Base-by-base conservation (phyloP, 495 filamentous ascomycete species). In the Trichodelitschia bisporula region DNA sequence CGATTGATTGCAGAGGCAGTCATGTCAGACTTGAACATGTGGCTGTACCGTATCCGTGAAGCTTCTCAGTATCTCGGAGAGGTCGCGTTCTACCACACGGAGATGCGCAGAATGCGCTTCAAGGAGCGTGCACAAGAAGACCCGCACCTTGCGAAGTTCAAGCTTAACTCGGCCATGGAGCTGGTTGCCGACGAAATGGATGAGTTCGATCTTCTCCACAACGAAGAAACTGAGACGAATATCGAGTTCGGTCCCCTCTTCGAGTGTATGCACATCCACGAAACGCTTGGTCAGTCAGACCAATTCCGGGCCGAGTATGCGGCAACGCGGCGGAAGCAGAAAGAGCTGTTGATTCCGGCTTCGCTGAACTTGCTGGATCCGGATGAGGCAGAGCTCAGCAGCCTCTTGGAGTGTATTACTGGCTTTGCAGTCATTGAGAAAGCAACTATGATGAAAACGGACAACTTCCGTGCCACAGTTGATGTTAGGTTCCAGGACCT, bases 381-480 rank as follows among this genome's bases (percentile, higher is more conserved):
- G 21, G 78, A 89, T 26, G 70, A 63, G 18, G 57, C 69, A 3
- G 72, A 70, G 23, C 54, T 97, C 21, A 86, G 77, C 45, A 80
- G 71, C 36, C 54, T 99, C 18, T 53, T 99, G 6, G 86, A 95
- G 50, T 71, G 78, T 35, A 86, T 95, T 53, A 74, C 83, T 15
- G 86, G 86, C 0, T 99, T 99, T 54, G 82, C 84, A 4, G 93
- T 99, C 36, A 71, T 99, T 26, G 86, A 99, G 46, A 78, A 73
- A 38, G 76, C 76, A 10, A 99, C 86, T 1, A 83, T 91, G 70
- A 74, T 66, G 42, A 77, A 75, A 38, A 72, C 70, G 1, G 72
- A 77, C 2, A 72, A 77, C 34, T 57, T 95, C 26, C 62, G 86
- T 30, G 77, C 80, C n/a, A 54, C 64, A 10, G 62, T 73, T 33